phyloP scores from a whole-genome alignment of 78 protist species.

The Bigelowiella natans region DNA sequence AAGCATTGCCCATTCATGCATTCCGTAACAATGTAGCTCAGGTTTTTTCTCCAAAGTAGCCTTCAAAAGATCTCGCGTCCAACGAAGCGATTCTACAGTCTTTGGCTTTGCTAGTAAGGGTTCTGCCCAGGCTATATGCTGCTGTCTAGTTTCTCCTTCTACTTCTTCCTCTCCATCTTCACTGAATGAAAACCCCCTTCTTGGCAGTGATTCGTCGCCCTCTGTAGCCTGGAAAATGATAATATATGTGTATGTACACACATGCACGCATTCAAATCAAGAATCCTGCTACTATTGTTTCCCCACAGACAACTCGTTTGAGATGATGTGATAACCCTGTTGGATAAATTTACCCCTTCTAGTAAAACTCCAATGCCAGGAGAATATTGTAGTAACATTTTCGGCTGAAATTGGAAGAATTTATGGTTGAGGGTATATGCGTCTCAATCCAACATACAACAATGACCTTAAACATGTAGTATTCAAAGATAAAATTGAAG shows the following conservation, averaged over 20 bases:
- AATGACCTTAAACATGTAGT: background rate
- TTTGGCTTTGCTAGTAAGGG: background rate
- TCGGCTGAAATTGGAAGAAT: background rate
- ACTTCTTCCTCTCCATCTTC: background rate
- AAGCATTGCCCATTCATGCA: constrained; percentile 30
- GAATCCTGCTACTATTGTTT: background rate
- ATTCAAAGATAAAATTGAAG: constrained; percentile 7
- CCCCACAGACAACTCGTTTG: background rate
- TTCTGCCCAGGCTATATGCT: background rate
- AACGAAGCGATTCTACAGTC: background rate
- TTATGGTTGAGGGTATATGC: background rate
- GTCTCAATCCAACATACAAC: background rate
- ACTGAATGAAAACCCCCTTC: background rate
- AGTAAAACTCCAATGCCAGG: background rate
- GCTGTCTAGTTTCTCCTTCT: background rate
- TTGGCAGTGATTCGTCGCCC: background rate
- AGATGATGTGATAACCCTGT: background rate
- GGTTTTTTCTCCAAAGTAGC: background rate
- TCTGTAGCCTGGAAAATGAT: background rate
- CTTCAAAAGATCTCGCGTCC: background rate
- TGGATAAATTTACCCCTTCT: background rate
- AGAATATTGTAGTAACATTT: background rate
- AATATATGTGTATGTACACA: background rate
- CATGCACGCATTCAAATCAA: background rate
- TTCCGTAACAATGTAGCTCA: background rate